Base-by-base conservation (phyloP, 495 filamentous ascomycete genomes). In the Astrocystis sublimbata region DNA sequence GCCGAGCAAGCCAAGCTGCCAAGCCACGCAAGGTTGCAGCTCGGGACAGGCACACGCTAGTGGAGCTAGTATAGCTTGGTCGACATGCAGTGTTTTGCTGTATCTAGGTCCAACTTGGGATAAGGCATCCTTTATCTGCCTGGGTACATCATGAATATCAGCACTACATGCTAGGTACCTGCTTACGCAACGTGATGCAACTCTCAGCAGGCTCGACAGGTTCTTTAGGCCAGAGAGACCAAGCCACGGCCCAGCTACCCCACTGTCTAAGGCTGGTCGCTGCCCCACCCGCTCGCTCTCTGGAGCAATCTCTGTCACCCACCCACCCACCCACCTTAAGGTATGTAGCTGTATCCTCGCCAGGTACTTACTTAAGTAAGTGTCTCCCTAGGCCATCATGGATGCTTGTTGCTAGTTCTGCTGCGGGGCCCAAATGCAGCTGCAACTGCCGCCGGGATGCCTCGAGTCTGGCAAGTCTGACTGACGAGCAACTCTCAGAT, bases 361-460 rank as follows among this genome's bases (percentile, higher is more conserved):
- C n/a, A n/a, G n/a, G n/a, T n/a, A n/a, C n/a, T n/a, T n/a, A n/a
- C n/a, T n/a, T n/a, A n/a, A n/a, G n/a, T n/a, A n/a, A n/a, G n/a
- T n/a, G n/a, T n/a, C n/a, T n/a, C n/a, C n/a, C n/a, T n/a, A n/a
- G n/a, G n/a, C n/a, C n/a, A n/a, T n/a, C n/a, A n/a, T n/a, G n/a
- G n/a, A n/a, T n/a, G n/a, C n/a, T n/a, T n/a, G n/a, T n/a, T n/a
- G n/a, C n/a, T n/a, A n/a, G n/a, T n/a, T n/a, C n/a, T 40, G 54
- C 54, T 57, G 54, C 54, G 54, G 54, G 54, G 54, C 54, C 54
- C 52, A 56, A 57, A 38, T 57, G 54, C 54, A 57, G 45, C 54
- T 57, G 54, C n/a, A n/a, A n/a, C n/a, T n/a, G n/a, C n/a, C n/a
- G n/a, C 54, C 54, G 54, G 54, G 54, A 12, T 57, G 54, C 33